Evolutionary conservation across 1,284 basidiomycete genomes (phyloP), one percentile per base, ranked within the genome.

Genomic region (Ceratorhiza oryzae-sativae): DNA sequence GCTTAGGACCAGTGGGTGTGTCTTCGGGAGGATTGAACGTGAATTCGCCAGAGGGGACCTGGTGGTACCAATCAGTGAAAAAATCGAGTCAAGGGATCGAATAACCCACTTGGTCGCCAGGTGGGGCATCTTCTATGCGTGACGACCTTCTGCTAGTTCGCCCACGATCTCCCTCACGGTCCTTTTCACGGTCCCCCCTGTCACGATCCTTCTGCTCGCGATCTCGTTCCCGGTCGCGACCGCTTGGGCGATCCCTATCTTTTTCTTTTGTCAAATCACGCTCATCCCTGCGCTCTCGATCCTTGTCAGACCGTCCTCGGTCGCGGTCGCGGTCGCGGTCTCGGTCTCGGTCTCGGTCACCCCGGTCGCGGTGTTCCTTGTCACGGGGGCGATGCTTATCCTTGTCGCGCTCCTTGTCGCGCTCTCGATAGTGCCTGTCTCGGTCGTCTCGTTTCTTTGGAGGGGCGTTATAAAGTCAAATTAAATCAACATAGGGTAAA

Each of bases 201-300:
- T 79, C 81, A 12, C 80, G 77, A 63, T 87, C 87, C 77, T 88
- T 86, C 76, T 83, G 81, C 62, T 84, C 82, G 27, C 74, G 49
- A 42, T 76, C 73, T n/a, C 74, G 75, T 25, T 76, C 73, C 6
- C 72, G 60, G 27, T 73, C 71, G 27, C 73, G 51, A 27, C 62
- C 46, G 36, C 56, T 46, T 39, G 42, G 56, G 34, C 71, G 62
- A 32, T 76, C 76, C 41, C 71, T 55, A 32, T 76, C 76, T 39
- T 79, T 78, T 36, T 76, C 73, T 39, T 73, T 51, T 34, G 65
- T 71, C 20, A 61, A 46, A n/a, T 77, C 74, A 12, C 75, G 73
- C 6, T 77, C 77, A 39, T 71, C 68, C 13, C 76, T 75, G 3
- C 76, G 72, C 3, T 77, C 77, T n/a, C 76, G 73, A n/a, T 77